These are phyloP conservation scores for Apiospora rasikravindrae DNA, from an alignment of 2,329 filamentous ascomycete genomes.

Conservation along the genomic window DNA sequence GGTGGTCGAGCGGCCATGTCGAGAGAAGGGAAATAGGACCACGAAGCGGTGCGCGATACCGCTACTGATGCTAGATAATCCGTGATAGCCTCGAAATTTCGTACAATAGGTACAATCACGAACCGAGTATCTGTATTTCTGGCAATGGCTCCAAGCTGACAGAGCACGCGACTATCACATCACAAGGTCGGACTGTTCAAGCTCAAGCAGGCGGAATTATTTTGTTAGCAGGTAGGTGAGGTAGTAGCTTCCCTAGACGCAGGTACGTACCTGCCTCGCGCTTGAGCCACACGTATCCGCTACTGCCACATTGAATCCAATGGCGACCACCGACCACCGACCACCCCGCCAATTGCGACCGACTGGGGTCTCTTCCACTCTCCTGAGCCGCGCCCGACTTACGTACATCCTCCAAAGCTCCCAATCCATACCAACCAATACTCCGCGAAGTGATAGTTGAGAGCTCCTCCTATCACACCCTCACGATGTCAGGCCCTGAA, in stretches of 20 bases:
- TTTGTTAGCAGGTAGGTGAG: neutral
- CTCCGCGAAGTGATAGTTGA: conserved; percentile 78
- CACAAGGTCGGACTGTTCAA: neutral
- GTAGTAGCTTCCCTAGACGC: neutral
- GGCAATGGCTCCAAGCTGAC: neutral
- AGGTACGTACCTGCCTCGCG: neutral
- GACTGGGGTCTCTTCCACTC: neutral
- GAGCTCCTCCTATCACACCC: conserved; percentile 87
- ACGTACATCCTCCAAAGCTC: conserved; percentile 11
- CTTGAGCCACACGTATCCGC: neutral
- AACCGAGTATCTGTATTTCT: neutral
- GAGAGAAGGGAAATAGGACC: neutral
- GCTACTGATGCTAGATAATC: neutral
- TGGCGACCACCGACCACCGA: neutral
- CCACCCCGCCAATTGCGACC: neutral
- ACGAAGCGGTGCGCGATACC: neutral
- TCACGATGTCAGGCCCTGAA: conserved; percentile 81
- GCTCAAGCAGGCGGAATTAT: conserved; percentile 13
- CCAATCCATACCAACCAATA: conserved; percentile 20
- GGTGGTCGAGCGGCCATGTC: conserved; percentile 31
- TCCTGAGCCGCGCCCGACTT: conserved; percentile 11
- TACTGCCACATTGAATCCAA: neutral
- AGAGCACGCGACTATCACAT: conserved; percentile 2
- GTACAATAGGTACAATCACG: neutral
- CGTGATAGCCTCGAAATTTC: neutral